A percentile compares a stretch with the other conserved stretches of the same genome.
These are phyloP conservation scores for Cytospora mali DNA, from an alignment of 2,329 filamentous ascomycete species.

Conservation along the genomic window DNA sequence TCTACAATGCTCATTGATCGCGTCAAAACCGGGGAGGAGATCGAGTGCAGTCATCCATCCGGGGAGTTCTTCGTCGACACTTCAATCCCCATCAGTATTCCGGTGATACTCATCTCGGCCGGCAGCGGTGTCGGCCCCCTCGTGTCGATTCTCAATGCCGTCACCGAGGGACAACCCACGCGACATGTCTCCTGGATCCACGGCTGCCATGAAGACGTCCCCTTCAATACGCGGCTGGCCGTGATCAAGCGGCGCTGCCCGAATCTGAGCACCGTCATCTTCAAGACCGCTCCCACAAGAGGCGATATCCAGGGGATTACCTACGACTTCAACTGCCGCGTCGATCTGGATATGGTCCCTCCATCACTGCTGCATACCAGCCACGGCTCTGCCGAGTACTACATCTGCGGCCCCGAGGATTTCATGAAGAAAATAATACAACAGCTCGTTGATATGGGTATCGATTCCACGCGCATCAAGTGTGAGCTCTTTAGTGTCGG, in stretches of 20 bases:
- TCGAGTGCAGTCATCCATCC: slow-evolving; percentile 64
- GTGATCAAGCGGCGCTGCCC: slow-evolving; percentile 40
- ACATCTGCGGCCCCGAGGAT: slow-evolving; percentile 50
- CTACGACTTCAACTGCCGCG: slow-evolving; percentile 43
- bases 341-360: slow-evolving; percentile 46
- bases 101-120: slow-evolving; percentile 59
- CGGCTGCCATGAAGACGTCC: slow-evolving; percentile 50
- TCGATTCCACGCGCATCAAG: slow-evolving; percentile 40
- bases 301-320: slow-evolving; percentile 45
- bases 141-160: slow-evolving; percentile 57
- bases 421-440: slow-evolving; percentile 50
- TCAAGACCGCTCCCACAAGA: slow-evolving; percentile 48
- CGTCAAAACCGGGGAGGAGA: slow-evolving; percentile 59
- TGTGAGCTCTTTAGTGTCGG: slow-evolving; percentile 46
- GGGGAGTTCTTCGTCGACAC: slow-evolving; percentile 58
- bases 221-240: slow-evolving; percentile 54
- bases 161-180: slow-evolving; percentile 44
- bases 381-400: slow-evolving; percentile 48
- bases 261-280: slow-evolving; percentile 43
- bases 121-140: slow-evolving; percentile 60
- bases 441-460: slow-evolving; percentile 41
- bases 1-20: slow-evolving; percentile 66
- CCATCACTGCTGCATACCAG: slow-evolving; percentile 45
- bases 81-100: slow-evolving; percentile 39
- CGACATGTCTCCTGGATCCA: slow-evolving; percentile 59